Evolutionary conservation across 495 filamentous ascomycete genomes (phyloP).

Genomic region (Penicillium ochrochloron): DNA sequence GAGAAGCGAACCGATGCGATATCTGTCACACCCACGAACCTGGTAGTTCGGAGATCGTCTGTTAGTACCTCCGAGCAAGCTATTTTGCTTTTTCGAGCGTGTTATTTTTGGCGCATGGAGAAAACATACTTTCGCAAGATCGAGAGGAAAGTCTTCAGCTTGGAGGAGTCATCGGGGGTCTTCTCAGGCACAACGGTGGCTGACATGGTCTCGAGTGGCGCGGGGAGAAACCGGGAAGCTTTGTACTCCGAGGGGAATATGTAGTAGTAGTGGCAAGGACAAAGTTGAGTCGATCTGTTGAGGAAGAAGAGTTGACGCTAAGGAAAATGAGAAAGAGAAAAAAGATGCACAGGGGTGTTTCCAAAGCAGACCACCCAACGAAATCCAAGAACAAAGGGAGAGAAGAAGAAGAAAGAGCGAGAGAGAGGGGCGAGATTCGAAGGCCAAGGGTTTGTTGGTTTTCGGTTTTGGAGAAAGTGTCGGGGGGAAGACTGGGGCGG

Average conservation of each 20-base stretch:
- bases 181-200: conserved; percentile 58
- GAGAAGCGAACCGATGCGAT: conserved; percentile 96
- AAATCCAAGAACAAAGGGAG: conserved; percentile 1
- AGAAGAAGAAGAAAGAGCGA: background rate
- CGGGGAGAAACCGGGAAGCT: conserved; percentile 9
- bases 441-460: conserved; percentile 1
- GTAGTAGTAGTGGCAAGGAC: conserved; percentile 7
- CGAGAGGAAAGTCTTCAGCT: conserved; percentile 80
- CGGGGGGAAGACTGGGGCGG: conserved; percentile 31
- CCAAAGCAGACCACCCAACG: background rate
- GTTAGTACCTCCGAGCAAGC: background rate
- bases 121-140: conserved; percentile 75
- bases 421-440: conserved; percentile 10
- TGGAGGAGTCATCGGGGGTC: conserved; percentile 76
- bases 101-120: background rate
- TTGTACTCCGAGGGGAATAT: conserved; percentile 7
- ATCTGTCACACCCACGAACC: conserved; percentile 93
- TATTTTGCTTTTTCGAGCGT: background rate
- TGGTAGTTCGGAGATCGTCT: conserved; percentile 34
- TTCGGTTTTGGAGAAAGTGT: conserved; percentile 8
- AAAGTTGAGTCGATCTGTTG: background rate
- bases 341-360: background rate
- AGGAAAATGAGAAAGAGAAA: conserved; percentile 3
- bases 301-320: background rate
- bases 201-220: conserved; percentile 36